Evolutionary conservation across 2,329 filamentous ascomycete species (phyloP).

Genomic region (Harringtonia lauricola): DNA sequence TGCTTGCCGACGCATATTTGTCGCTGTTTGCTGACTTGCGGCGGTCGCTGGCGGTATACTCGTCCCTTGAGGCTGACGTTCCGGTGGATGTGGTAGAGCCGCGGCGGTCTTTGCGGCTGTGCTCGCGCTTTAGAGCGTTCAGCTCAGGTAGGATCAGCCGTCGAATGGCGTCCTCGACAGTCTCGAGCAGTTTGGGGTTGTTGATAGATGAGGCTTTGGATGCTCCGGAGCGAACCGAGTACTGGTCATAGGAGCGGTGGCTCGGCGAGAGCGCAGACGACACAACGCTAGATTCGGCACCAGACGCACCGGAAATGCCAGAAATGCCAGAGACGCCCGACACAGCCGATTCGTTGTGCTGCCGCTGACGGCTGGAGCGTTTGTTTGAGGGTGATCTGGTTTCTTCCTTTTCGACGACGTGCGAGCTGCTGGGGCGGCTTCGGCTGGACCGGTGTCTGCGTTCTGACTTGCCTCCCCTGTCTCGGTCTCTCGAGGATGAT

Average conservation of each 20-base stretch:
- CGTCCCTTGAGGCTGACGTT: constrained; percentile 43
- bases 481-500: constrained; percentile 19
- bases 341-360: constrained; percentile 38
- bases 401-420: constrained; percentile 35
- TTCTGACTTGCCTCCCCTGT: constrained; percentile 37
- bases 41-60: constrained; percentile 42
- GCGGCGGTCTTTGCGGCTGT: constrained; percentile 62
- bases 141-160: constrained; percentile 84
- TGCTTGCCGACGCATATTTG: constrained; percentile 25
- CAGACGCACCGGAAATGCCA: too few species aligned
- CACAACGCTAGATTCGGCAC: constrained; percentile 40
- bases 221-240: constrained; percentile 37
- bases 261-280: constrained; percentile 42
- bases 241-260: constrained; percentile 44
- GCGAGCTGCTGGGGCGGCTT: constrained; percentile 36
- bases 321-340: too few species aligned
- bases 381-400: constrained; percentile 30
- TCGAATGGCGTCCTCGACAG: constrained; percentile 87
- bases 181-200: constrained; percentile 82
- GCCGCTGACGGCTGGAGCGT: constrained; percentile 38
- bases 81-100: constrained; percentile 51
- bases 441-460: constrained; percentile 36
- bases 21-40: constrained; percentile 48
- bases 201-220: constrained; percentile 64
- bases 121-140: constrained; percentile 81